These are phyloP conservation scores for Berberis vulgaris DNA, from an alignment of 164 flowering plant species.

Conservation along the genomic window DNA sequence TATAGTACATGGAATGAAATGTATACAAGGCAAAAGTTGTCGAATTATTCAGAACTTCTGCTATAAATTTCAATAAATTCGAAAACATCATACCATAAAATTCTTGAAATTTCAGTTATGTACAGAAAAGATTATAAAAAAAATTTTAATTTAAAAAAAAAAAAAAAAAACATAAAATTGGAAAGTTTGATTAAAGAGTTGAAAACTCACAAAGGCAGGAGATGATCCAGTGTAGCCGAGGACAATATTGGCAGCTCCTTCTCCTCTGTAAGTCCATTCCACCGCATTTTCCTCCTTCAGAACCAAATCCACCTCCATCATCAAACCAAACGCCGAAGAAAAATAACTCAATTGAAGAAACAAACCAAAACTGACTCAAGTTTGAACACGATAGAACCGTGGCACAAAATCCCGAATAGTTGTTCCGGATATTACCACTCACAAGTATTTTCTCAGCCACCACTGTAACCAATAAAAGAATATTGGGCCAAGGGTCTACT, in stretches of 20 bases:
- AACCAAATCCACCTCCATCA: conserved; percentile 24
- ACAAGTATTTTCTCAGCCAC: no score
- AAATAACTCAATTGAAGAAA: no score
- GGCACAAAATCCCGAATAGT: no score
- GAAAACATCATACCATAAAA: not conserved
- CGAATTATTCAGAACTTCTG: no score
- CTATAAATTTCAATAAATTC: not conserved
- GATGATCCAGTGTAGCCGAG: conserved; percentile 68
- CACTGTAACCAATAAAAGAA: no score
- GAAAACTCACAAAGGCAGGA: conserved; percentile 45
- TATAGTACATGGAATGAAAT: no score
- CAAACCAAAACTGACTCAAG: no score
- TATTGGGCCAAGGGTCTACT: no score
- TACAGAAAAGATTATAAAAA: not conserved
- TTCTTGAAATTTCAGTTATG: not conserved
- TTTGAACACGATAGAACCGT: no score
- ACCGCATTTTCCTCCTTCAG: conserved; percentile 51
- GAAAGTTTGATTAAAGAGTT: not conserved
- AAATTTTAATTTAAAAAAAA: not conserved
- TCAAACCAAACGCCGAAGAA: no score
- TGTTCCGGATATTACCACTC: no score
- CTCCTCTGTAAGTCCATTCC: conserved; percentile 87
- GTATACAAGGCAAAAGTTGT: no score
- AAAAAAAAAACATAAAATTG: not conserved
- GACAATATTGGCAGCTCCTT: conserved; percentile 85